Evolutionary conservation across 345 rosid species (phyloP).

Genomic region (Eucalyptus victrix): DNA sequence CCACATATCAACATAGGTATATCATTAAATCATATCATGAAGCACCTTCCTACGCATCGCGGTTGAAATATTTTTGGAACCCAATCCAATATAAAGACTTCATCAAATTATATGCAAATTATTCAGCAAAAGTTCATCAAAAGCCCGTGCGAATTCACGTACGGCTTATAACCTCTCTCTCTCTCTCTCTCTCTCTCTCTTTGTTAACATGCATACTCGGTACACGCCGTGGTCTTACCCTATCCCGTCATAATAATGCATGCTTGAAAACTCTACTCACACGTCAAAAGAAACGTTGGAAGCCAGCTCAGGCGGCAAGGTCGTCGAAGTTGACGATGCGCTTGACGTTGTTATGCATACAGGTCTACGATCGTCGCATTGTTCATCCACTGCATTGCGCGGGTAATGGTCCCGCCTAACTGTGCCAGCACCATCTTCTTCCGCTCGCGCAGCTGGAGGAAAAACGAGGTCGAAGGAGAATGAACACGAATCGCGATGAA

Average conservation of each 20-base stretch:
- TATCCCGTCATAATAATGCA: slow-evolving; percentile 22
- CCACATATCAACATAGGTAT: not conserved
- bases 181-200: not conserved
- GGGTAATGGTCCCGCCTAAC: slow-evolving; percentile 90
- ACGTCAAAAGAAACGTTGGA: too few relatives aligned
- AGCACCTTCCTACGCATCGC: not conserved
- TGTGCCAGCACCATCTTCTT: slow-evolving; percentile 69
- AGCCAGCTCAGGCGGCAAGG: slow-evolving; percentile 37
- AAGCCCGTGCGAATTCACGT: not conserved
- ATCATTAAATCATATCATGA: not conserved
- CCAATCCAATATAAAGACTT: not conserved
- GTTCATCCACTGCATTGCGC: slow-evolving; percentile 91
- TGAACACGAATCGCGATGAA: not conserved
- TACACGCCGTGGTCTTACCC: slow-evolving; percentile 78
- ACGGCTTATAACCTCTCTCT: slow-evolving; percentile 1
- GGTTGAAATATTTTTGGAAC: not conserved
- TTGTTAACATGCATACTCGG: slow-evolving; percentile 49
- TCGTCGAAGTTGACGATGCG: slow-evolving; percentile 78
- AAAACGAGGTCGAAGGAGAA: not conserved
- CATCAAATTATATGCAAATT: not conserved
- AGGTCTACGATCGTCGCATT: slow-evolving; percentile 84
- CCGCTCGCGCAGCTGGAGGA: not conserved
- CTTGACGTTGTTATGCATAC: slow-evolving; percentile 78
- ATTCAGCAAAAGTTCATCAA: not conserved
- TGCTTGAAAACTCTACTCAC: not conserved